phyloP scores from a whole-genome alignment of 1,284 basidiomycete genomes.

The Takashimella koratensis region DNA sequence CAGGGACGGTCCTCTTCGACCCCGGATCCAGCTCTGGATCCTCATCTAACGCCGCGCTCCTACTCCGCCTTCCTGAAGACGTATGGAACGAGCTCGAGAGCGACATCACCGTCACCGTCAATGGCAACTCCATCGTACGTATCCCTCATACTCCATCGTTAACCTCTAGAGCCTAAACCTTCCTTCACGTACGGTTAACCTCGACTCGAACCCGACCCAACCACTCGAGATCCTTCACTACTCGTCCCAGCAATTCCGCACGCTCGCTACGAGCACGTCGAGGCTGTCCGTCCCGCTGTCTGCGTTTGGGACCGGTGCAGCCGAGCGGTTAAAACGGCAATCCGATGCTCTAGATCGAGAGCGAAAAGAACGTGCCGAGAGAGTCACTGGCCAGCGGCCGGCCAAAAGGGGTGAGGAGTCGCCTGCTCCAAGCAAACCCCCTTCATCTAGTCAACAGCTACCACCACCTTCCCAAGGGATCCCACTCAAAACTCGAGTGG shows the following conservation, averaged over 20 bases:
- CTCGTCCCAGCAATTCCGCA: conserved; percentile 11
- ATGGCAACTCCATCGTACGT: conserved; percentile 7
- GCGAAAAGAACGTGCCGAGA: conserved; percentile 24
- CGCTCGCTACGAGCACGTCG: conserved; percentile 35
- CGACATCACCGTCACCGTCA: conserved; percentile 15
- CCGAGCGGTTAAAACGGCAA: conserved; percentile 30
- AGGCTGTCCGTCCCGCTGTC: conserved; percentile 33
- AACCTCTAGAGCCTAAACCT: conserved; percentile 22
- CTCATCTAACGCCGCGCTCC: conserved; percentile 22
- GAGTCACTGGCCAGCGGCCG: conserved; percentile 18
- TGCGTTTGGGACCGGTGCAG: conserved; percentile 20
- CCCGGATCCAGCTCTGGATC: conserved; percentile 1
- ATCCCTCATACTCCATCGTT: not conserved
- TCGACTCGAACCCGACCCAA: conserved; percentile 22
- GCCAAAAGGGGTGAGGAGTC: not conserved
- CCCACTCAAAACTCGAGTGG: conserved; percentile 45
- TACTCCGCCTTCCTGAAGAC: conserved; percentile 39
- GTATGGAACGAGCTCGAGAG: conserved; percentile 25
- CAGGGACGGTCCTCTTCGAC: conserved; percentile 18
- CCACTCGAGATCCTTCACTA: conserved; percentile 27
- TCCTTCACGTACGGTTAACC: conserved; percentile 19
- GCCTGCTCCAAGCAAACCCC: not conserved
- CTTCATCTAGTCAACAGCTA: conserved; percentile 1
- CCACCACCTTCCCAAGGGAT: conserved; percentile 11
- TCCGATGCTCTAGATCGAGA: conserved; percentile 27